Conservation (phyloP, 164 flowering plant genomes). For the Vitis amurensis region DNA sequence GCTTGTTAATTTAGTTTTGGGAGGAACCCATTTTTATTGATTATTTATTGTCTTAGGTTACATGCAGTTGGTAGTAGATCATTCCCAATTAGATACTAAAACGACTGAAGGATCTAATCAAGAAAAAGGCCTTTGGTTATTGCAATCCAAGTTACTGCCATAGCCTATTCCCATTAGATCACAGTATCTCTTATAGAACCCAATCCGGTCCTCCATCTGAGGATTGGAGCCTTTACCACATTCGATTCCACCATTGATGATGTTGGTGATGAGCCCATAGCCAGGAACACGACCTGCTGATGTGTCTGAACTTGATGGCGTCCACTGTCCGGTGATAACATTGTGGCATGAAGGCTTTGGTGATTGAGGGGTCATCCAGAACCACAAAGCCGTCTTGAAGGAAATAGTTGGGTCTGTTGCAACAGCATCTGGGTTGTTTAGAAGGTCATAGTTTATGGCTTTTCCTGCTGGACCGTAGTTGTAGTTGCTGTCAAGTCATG, state of each 20-base stretch:
- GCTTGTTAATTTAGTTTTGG: too few relatives aligned
- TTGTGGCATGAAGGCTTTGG: constrained; percentile 43
- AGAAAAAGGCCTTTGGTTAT: constrained; percentile 35
- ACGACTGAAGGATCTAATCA: too few relatives aligned
- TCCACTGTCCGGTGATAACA: constrained; percentile 41
- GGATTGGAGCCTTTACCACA: constrained; percentile 27
- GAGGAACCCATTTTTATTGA: too few relatives aligned
- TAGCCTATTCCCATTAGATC: constrained; percentile 25
- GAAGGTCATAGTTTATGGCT: constrained; percentile 16
- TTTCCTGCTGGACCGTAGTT: constrained; percentile 39
- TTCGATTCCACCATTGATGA: constrained; percentile 47
- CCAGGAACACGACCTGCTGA: constrained; percentile 32
- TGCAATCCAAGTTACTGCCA: constrained; percentile 42
- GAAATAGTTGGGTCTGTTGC: constrained; percentile 30
- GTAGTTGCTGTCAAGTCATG: constrained; percentile 31
- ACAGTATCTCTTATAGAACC: constrained; percentile 37
- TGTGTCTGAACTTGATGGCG: constrained; percentile 23
- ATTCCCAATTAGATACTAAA: too few relatives aligned
- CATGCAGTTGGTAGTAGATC: too few relatives aligned
- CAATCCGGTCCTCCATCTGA: constrained; percentile 22
- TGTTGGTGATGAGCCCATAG: constrained; percentile 44
- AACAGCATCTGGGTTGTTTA: constrained; percentile 38
- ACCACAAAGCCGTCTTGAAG: constrained; percentile 47
- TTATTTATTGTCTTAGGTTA: too few relatives aligned
- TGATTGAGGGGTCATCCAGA: constrained; percentile 38